Conservation (phyloP, 176 grass and related monocot species). For the Tillandsia fasciculata region DNA sequence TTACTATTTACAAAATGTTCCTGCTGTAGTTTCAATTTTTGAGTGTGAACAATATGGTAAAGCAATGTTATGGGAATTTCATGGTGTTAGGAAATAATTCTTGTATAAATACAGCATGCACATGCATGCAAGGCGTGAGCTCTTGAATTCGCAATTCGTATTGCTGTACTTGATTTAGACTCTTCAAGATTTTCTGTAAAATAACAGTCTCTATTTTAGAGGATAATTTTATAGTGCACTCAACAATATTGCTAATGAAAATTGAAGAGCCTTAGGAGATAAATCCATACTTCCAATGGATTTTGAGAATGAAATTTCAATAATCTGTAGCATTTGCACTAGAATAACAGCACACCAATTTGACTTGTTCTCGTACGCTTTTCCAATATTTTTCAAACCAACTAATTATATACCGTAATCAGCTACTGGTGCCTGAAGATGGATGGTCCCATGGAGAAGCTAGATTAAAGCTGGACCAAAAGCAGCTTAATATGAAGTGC, state of each 20-base stretch:
- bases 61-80: neutral
- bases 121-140: too few species aligned
- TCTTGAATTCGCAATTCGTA: neutral
- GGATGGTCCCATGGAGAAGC: constrained; percentile 34
- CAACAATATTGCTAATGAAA: too few species aligned
- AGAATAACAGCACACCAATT: neutral
- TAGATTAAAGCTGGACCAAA: constrained; percentile 24
- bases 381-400: neutral
- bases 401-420: constrained; percentile 9
- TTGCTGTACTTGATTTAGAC: neutral
- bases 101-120: neutral
- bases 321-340: neutral
- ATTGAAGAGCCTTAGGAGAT: too few species aligned
- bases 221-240: too few species aligned
- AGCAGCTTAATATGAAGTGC: constrained; percentile 37
- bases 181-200: too few species aligned
- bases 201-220: too few species aligned
- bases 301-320: neutral
- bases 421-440: constrained; percentile 35
- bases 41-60: neutral
- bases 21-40: neutral
- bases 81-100: neutral
- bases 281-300: neutral
- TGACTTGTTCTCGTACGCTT: constrained; percentile 4
- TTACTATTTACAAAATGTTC: neutral